Evolutionary conservation across 2,329 filamentous ascomycete genomes (phyloP).

Genomic region (Alternaria incomplexa): DNA sequence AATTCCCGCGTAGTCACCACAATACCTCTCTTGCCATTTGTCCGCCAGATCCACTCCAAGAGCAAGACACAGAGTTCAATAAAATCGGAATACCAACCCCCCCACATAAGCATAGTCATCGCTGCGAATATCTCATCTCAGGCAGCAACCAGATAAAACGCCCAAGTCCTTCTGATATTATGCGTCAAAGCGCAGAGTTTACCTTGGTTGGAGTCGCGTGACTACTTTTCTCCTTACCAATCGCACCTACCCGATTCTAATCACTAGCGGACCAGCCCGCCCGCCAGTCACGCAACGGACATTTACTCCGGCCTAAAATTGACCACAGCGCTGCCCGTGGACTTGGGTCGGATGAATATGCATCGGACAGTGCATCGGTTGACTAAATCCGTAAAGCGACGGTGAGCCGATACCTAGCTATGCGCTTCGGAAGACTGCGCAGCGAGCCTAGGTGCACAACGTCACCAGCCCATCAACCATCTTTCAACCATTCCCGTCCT

Average conservation of each 20-base stretch:
- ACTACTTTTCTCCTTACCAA: background rate
- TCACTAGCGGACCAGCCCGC: background rate
- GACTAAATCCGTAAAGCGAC: background rate
- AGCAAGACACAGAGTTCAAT: no score
- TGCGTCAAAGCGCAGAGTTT: background rate
- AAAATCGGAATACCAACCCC: background rate
- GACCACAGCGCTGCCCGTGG: background rate
- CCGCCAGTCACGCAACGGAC: background rate
- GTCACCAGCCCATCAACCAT: background rate
- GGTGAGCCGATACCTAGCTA: background rate
- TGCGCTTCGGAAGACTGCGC: background rate
- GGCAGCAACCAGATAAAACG: background rate
- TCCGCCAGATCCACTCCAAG: background rate
- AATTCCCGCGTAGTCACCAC: background rate
- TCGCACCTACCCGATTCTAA: background rate
- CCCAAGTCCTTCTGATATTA: background rate
- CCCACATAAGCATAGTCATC: background rate
- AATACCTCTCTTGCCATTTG: background rate
- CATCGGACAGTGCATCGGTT: background rate
- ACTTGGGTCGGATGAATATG: background rate
- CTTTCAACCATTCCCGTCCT: background rate
- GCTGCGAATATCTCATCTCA: background rate
- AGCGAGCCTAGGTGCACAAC: background rate
- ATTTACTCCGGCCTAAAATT: background rate
- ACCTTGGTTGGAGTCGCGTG: background rate